These are phyloP conservation scores for Colletotrichum viniferum DNA, from an alignment of 2,329 filamentous ascomycete species.

Conservation along the genomic window DNA sequence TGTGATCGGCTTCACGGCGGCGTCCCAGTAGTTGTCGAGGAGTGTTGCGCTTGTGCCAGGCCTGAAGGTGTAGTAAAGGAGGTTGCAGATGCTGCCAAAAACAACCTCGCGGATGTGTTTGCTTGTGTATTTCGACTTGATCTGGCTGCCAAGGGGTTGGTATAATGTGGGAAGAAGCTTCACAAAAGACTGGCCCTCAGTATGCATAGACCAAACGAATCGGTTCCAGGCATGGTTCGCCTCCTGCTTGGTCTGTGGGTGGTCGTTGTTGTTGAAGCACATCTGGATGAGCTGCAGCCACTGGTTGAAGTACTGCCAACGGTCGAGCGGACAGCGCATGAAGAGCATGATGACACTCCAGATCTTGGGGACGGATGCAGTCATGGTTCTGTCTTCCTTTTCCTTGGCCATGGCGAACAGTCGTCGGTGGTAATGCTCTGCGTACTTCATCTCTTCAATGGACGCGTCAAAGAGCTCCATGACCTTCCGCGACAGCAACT, in stretches of 20 bases:
- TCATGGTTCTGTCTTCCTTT: constrained; percentile 57
- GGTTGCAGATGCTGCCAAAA: constrained; percentile 75
- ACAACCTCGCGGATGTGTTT: constrained; percentile 63
- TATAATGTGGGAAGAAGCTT: constrained; percentile 60
- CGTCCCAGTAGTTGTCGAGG: constrained; percentile 79
- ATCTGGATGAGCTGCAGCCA: constrained; percentile 83
- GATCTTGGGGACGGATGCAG: constrained; percentile 76
- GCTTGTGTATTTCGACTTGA: constrained; percentile 66
- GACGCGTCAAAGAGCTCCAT: constrained; percentile 65
- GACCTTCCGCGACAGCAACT: constrained; percentile 68
- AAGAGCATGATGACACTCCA: constrained; percentile 86
- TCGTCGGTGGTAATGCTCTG: constrained; percentile 69
- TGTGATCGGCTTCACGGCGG: constrained; percentile 67
- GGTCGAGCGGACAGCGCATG: constrained; percentile 67
- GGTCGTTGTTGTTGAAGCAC: constrained; percentile 82
- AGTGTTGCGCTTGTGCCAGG: constrained; percentile 70
- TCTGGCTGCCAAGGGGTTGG: constrained; percentile 70
- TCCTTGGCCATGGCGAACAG: constrained; percentile 72
- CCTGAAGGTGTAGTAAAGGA: constrained; percentile 83
- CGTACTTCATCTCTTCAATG: constrained; percentile 67
- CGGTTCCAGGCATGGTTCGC: constrained; percentile 88
- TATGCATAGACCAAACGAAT: constrained; percentile 75
- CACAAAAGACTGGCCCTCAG: constrained; percentile 63
- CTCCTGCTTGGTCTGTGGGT: constrained; percentile 68
- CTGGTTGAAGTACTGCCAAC: constrained; percentile 74